Evolutionary conservation across 371 early-diverging fungal species (phyloP), one percentile per base, ranked within the genome.

Genomic region (Lichtheimia hyalospora): DNA sequence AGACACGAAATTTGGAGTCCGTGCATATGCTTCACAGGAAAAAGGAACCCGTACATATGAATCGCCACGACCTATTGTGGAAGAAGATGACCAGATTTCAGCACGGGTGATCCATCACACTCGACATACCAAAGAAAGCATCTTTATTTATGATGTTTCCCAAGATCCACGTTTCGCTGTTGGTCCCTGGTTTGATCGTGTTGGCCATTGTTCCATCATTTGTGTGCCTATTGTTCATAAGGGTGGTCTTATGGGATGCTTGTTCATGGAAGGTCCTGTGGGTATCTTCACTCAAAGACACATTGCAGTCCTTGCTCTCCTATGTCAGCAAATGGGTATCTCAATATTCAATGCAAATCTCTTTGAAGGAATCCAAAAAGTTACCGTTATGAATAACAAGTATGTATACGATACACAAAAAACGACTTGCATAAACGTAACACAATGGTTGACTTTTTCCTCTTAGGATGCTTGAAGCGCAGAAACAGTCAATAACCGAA

Each of bases 271-370:
- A 57, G 82, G 83, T 2, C 75, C 84, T 0, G 70, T 68, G 15
- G 75, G 84, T n/a, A 80, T 82, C 12, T 83, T 84, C 56, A 82
- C 84, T 1, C 83, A 81, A 57, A 72, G 81, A 24, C 71, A 83
- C 57, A 66, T 84, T 61, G 67, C 80, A 5, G 84, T 84, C 1
- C 69, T 84, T 58, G 82, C 79, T 21, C 50, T 84, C 4, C 39
- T 84, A 5, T 83, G 83, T 49, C 84, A 84, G 25, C 84, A 84
- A 53, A 71, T 84, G 63, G 84, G 83, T 23, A 84, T 84, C 43
- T 84, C 84, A 1, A 81, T 84, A 23, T 74, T 82, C 15, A 84
- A 84, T 42, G 84, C 84, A 0, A 62, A 80, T 24, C 50, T 84
- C 28, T 84, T 83, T 62, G 74, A 77, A 25, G 74, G 74, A 0